Evolutionary conservation across 371 early-diverging fungal species (phyloP).

Genomic region (Mucor sp.): DNA sequence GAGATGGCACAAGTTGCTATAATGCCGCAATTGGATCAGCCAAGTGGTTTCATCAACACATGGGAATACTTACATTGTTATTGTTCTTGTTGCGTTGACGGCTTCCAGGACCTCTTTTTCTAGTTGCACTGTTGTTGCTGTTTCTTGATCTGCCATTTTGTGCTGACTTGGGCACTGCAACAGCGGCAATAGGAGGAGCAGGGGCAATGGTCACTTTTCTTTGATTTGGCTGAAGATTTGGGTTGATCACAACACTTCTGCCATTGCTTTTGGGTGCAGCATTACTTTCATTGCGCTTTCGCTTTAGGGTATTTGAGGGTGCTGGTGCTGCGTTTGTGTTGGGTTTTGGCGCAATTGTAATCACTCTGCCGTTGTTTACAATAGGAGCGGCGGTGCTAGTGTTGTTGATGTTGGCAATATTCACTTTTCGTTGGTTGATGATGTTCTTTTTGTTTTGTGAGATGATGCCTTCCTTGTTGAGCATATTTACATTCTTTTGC

Average conservation of each 20-base stretch:
- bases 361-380: constrained; percentile 1
- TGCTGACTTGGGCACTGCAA: background rate
- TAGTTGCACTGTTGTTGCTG: constrained; percentile 1
- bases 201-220: constrained; percentile 1
- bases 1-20: background rate
- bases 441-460: constrained; percentile 7
- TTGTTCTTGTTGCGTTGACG: background rate
- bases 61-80: background rate
- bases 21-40: background rate
- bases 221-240: background rate
- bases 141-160: background rate
- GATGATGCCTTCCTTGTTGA: background rate
- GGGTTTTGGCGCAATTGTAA: constrained; percentile 7
- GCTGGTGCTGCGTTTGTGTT: background rate
- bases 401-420: constrained; percentile 1
- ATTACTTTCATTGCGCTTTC: background rate
- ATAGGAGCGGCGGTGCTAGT: background rate
- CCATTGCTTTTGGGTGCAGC: background rate
- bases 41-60: background rate
- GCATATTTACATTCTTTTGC: background rate
- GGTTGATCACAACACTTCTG: background rate
- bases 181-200: background rate
- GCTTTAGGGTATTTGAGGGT: background rate
- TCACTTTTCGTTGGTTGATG: constrained; percentile 3
- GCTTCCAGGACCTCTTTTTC: constrained; percentile 6